Conservation (phyloP, 495 filamentous ascomycete genomes). For the Friedmanniomyces endolithicus region DNA sequence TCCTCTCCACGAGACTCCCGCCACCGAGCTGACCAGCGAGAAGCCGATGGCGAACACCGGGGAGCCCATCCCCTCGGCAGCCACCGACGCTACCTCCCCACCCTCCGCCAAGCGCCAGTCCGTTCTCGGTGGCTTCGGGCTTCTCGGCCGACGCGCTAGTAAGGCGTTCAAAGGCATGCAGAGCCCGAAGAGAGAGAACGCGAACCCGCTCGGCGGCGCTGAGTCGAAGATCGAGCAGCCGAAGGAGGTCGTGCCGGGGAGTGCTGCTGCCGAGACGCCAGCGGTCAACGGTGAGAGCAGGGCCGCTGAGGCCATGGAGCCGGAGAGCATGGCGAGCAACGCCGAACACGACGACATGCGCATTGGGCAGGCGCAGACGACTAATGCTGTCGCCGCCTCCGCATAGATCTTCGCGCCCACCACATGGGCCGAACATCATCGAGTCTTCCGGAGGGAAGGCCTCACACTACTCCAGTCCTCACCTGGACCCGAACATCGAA, state of each 20-base stretch:
- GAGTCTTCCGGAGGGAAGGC: too few species aligned
- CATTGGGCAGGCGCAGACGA: slow-evolving; percentile 26
- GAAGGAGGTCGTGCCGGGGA: slow-evolving; percentile 14
- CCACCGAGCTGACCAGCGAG: neutral
- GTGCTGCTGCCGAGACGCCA: slow-evolving; percentile 23
- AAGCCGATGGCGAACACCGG: slow-evolving; percentile 28
- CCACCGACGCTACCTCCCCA: slow-evolving; percentile 9
- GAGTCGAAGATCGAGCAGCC: neutral
- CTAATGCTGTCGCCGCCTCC: slow-evolving; percentile 31
- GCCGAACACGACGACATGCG: slow-evolving; percentile 29
- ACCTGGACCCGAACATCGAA: too few species aligned
- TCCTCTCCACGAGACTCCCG: slow-evolving; percentile 17
- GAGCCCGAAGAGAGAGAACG: slow-evolving; percentile 13
- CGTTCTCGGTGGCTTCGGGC: slow-evolving; percentile 31
- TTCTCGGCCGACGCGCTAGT: slow-evolving; percentile 22
- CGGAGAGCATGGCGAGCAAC: slow-evolving; percentile 26
- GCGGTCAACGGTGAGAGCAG: slow-evolving; percentile 21
- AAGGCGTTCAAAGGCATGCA: slow-evolving; percentile 18
- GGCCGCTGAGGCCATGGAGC: slow-evolving; percentile 17
- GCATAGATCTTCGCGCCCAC: slow-evolving; percentile 30
- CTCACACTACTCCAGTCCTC: too few species aligned
- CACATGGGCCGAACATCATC: too few species aligned
- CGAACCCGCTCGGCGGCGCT: neutral
- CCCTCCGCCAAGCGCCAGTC: slow-evolving; percentile 27
- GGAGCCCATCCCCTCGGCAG: neutral